Percentiles rank a stretch among this genome's conserved stretches.
These are phyloP conservation scores for Haplographium delicatum DNA, from an alignment of 495 filamentous ascomycete species.

Conservation along the genomic window DNA sequence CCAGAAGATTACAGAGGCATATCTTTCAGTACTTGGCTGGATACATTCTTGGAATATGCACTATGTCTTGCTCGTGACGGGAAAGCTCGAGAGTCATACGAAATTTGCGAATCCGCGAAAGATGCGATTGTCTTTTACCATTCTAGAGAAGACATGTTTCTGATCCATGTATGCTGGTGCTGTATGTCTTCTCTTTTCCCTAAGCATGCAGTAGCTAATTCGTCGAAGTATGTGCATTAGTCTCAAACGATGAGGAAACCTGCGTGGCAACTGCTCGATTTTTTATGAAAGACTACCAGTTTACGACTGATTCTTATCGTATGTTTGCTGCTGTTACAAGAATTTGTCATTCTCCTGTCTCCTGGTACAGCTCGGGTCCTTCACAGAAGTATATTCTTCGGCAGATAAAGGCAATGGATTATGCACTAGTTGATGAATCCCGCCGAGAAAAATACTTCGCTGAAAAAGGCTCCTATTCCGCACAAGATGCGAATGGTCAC, in stretches of 20 bases:
- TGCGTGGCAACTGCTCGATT: slow-evolving; percentile 64
- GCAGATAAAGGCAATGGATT: slow-evolving; percentile 88
- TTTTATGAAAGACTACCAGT: slow-evolving; percentile 83
- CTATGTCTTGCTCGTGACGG: slow-evolving; percentile 59
- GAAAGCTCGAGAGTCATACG: slow-evolving; percentile 62
- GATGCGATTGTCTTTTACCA: slow-evolving; percentile 76
- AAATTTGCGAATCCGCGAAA: slow-evolving; percentile 64
- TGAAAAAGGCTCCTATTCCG: slow-evolving; percentile 44
- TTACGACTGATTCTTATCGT: slow-evolving; percentile 77
- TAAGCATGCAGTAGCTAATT: slow-evolving; percentile 5
- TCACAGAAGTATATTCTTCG: slow-evolving; percentile 85
- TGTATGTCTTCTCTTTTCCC: slow-evolving; percentile 39
- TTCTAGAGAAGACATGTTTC: slow-evolving; percentile 56
- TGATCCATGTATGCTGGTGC: slow-evolving; percentile 77
- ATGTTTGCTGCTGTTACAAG: slow-evolving; percentile 69
- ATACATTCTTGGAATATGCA: slow-evolving; percentile 85
- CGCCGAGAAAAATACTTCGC: slow-evolving; percentile 28
- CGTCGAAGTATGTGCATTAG: slow-evolving; percentile 68
- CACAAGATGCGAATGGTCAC: slow-evolving; percentile 40
- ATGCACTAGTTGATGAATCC: slow-evolving; percentile 26
- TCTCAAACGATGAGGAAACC: slow-evolving; percentile 72
- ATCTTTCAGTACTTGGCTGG: slow-evolving; percentile 74
- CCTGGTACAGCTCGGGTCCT: slow-evolving; percentile 53
- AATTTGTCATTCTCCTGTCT: slow-evolving; percentile 52
- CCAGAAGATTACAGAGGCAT: slow-evolving; percentile 72